These are phyloP conservation scores for Marchantia polymorpha DNA, from an alignment of 225 moss, liverwort and hornwort genomes.

Conservation along the genomic window DNA sequence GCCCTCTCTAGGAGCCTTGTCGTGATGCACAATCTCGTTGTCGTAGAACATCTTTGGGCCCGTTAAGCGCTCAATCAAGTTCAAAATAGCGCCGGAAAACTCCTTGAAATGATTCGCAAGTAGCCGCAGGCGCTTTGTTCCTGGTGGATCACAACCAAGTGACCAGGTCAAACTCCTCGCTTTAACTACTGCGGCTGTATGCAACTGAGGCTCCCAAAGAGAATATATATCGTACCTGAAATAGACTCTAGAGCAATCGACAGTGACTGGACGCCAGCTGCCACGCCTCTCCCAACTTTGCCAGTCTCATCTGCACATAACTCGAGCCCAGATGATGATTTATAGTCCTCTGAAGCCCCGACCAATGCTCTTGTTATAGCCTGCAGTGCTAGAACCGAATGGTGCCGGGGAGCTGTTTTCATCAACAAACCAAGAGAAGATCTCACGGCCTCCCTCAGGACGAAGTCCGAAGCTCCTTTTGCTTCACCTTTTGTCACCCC, in stretches of 20 bases:
- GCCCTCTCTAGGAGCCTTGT: not conserved
- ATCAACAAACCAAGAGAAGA: constrained; percentile 66
- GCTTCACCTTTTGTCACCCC: constrained; percentile 5
- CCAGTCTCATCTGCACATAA: constrained; percentile 33
- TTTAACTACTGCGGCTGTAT: not conserved
- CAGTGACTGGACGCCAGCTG: constrained; percentile 80
- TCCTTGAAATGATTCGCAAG: constrained; percentile 79
- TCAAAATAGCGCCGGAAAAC: constrained; percentile 83
- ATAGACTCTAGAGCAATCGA: constrained; percentile 72
- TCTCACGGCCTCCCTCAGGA: constrained; percentile 37
- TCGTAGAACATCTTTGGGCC: constrained; percentile 54
- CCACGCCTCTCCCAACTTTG: constrained; percentile 55
- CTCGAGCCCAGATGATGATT: constrained; percentile 52
- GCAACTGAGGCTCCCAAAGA: not conserved
- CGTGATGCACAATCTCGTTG: constrained; percentile 3
- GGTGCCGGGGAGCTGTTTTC: constrained; percentile 72
- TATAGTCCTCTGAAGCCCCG: constrained; percentile 57
- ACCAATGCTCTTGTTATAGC: constrained; percentile 75
- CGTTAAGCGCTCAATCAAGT: constrained; percentile 63
- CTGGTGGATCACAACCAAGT: constrained; percentile 31
- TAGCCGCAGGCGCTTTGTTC: constrained; percentile 72
- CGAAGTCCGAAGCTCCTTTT: constrained; percentile 7
- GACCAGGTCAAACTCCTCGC: not conserved
- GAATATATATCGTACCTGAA: constrained; percentile 50
- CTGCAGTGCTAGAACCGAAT: constrained; percentile 79